Conservation (phyloP, 73 alveolate species). For the Breviolum minutum region DNA sequence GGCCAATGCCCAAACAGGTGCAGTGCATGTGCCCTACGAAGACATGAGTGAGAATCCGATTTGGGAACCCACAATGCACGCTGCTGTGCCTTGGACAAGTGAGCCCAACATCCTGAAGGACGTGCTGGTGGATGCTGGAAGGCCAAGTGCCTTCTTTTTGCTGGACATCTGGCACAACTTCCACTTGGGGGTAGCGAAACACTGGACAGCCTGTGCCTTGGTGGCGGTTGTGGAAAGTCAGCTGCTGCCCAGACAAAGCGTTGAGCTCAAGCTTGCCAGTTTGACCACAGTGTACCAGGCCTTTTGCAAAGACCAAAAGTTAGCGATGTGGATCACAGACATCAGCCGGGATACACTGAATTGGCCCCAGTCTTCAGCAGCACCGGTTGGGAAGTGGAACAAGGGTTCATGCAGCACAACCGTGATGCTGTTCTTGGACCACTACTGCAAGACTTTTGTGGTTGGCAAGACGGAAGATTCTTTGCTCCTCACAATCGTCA, state of each 20-base stretch:
- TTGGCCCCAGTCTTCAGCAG: background rate
- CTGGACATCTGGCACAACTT: slow-evolving; percentile 30
- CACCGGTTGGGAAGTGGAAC: slow-evolving; percentile 48
- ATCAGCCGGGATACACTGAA: background rate
- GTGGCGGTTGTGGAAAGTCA: background rate
- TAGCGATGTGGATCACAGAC: background rate
- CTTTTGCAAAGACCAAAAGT: background rate
- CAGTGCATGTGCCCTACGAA: background rate
- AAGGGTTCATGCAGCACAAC: slow-evolving; percentile 9
- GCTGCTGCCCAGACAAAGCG: background rate
- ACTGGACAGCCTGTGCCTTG: background rate
- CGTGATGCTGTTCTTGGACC: slow-evolving; percentile 18
- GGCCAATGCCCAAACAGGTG: background rate
- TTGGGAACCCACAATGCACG: background rate
- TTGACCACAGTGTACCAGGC: background rate
- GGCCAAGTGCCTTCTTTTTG: background rate
- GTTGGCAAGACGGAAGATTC: background rate
- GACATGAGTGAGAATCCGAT: background rate
- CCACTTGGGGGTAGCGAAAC: slow-evolving; percentile 26
- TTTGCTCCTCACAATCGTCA: background rate
- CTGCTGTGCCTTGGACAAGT: background rate
- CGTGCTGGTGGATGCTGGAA: background rate
- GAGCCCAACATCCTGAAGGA: background rate
- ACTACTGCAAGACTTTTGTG: background rate
- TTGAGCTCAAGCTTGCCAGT: background rate